These are phyloP conservation scores for Sporisorium sorghi DNA, from an alignment of 1,284 basidiomycete genomes.

Conservation along the genomic window DNA sequence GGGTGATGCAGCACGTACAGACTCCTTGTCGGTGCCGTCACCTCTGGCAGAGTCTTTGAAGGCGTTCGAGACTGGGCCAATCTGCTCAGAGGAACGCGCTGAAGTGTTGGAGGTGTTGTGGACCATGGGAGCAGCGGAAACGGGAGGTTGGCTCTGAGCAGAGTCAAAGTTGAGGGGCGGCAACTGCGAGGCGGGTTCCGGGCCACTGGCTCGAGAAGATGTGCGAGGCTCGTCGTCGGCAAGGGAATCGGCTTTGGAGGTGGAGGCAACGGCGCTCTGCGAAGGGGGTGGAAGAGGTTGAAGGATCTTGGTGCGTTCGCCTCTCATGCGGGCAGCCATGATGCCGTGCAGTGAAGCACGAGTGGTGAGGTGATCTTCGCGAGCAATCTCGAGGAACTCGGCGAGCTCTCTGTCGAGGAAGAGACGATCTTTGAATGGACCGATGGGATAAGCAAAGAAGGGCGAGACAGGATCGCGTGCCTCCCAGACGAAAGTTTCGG, in stretches of 20 bases:
- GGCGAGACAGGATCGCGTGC: slow-evolving; percentile 71
- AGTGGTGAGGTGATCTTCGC: slow-evolving; percentile 72
- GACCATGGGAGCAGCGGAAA: slow-evolving; percentile 2
- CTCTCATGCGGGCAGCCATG: slow-evolving; percentile 68
- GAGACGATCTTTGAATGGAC: slow-evolving; percentile 73
- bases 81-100: slow-evolving; percentile 13
- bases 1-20: slow-evolving; percentile 15
- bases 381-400: slow-evolving; percentile 81
- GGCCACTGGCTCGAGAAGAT: slow-evolving; percentile 23
- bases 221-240: slow-evolving; percentile 20
- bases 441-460: slow-evolving; percentile 70
- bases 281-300: slow-evolving; percentile 61
- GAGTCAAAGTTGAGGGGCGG: slow-evolving; percentile 56
- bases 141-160: slow-evolving; percentile 12
- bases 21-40: slow-evolving; percentile 12
- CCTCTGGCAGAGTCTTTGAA: slow-evolving; percentile 32
- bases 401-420: slow-evolving; percentile 89
- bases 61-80: slow-evolving; percentile 17
- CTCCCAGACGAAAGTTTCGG: slow-evolving; percentile 62
- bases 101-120: slow-evolving; percentile 8
- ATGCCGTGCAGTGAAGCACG: slow-evolving; percentile 63
- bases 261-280: slow-evolving; percentile 17
- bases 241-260: background rate
- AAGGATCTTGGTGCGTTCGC: slow-evolving; percentile 65
- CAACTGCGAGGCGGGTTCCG: slow-evolving; percentile 23